Percentiles rank a stretch among this genome's conserved stretches.
These are phyloP conservation scores for Plenodomus tracheiphilus DNA, from an alignment of 2,329 filamentous ascomycete species.

Conservation along the genomic window DNA sequence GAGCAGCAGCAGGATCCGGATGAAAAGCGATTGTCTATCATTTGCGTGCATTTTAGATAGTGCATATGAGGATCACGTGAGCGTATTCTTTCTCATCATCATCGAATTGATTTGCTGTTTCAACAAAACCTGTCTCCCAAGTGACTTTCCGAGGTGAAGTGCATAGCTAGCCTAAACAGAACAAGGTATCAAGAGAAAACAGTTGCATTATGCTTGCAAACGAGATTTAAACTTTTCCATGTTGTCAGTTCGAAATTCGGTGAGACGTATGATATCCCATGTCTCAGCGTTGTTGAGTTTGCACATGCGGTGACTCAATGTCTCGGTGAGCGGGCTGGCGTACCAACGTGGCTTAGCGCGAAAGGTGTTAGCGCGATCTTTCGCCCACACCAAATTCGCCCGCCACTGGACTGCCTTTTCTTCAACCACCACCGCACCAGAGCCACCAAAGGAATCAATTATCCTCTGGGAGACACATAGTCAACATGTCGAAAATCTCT, in stretches of 20 bases:
- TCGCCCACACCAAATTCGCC: slow-evolving; percentile 2
- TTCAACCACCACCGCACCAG: slow-evolving; percentile 40
- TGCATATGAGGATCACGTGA: slow-evolving; percentile 9
- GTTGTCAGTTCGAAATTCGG: too few species aligned
- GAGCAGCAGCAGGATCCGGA: slow-evolving; percentile 12
- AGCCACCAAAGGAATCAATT: slow-evolving; percentile 43
- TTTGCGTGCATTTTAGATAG: slow-evolving; percentile 8
- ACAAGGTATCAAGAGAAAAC: too few species aligned
- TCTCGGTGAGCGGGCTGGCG: too few species aligned
- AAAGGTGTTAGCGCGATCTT: slow-evolving; percentile 12
- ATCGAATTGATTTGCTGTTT: too few species aligned
- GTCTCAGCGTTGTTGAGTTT: too few species aligned
- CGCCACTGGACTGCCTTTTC: slow-evolving; percentile 6
- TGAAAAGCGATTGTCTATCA: slow-evolving; percentile 33
- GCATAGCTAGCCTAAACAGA: too few species aligned
- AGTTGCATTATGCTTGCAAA: too few species aligned
- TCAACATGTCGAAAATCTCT: slow-evolving; percentile 81
- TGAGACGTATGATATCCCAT: too few species aligned
- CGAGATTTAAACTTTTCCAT: too few species aligned
- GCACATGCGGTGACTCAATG: too few species aligned
- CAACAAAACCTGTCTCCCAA: too few species aligned
- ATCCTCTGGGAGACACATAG: slow-evolving; percentile 55
- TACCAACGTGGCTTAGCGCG: slow-evolving; percentile 13
- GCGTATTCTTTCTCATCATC: slow-evolving; percentile 5
- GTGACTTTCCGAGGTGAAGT: too few species aligned